Evolutionary conservation across 495 filamentous ascomycete species (phyloP), one percentile per base, ranked within the genome.

Genomic region (Penicillium crystallinum): DNA sequence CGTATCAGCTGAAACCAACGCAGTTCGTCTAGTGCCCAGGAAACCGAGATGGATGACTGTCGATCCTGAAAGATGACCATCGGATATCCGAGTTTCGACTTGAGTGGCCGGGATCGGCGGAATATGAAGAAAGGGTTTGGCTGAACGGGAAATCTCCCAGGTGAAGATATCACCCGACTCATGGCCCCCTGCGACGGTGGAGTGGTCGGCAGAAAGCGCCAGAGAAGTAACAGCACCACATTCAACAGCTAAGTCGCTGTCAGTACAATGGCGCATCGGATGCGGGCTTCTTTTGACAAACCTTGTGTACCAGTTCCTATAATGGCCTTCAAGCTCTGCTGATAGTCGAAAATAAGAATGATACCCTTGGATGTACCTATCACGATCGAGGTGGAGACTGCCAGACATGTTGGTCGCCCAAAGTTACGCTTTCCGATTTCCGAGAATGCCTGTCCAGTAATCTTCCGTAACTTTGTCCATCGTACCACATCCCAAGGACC

Each of bases 1-100:
- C 60, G 92, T 90, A 66, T 99, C 91, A 1, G 92, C 92, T n/a
- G 93, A 99, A 22, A 96, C 89, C n/a, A 99, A 73, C 34, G 93
- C 93, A 33, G 93, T 97, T 61, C 96, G 95, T 46, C 93, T 77
- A 12, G 88, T 95, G 19, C 95, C 93, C n/a, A 99, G 75, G 58
- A 99, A 99, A 1, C 91, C 93, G 27, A 97, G 66, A 73, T 97
- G 93, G 29, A 91, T 81, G 39, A 99, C 81, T 6, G 86, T 77
- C 11, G 82, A 79, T 50, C 85, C 86, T 7, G 84, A 75, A 34
- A 92, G 68, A 67, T 99, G 93, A 19, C 93, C 92, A 78, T 97
- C 91, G 6, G 65, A 66, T 17, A 79, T 80, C 47, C 84, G 77
- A 46, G 81, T 75, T 21, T 86, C 79, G n/a, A 86, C 58, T 52